Evolutionary conservation across 106 monocot genomes (phyloP), one percentile per base, ranked within the genome.

Genomic region (Posidonia australis): DNA sequence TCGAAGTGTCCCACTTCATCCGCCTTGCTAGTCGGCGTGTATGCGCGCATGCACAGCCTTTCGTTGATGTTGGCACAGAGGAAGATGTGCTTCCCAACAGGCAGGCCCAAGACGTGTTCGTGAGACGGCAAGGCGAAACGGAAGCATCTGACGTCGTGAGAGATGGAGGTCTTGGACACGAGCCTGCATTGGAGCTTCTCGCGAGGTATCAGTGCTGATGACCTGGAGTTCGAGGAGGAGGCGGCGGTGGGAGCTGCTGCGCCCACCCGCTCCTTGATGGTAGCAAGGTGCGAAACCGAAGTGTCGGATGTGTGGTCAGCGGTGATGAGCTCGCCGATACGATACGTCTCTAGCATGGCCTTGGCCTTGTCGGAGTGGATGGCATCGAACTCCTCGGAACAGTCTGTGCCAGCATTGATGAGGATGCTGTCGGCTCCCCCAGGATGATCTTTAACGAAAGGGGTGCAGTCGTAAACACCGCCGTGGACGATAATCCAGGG

Each of bases 311-410:
- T 30, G 70, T 75, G 69, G 23, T 69, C 80, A 5, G 76, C 66
- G 57, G 74, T 46, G 56, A 78, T 56, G 63, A 98, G 82, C 72
- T 83, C 84, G 0, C 96, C 96, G 9, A 98, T 79, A 56, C 84
- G 74, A 66, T 98, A 98, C 31, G 75, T 83, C 46, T 87, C 90
- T 46, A 98, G 78, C 74, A 91, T 72, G 13, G 66, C 44, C 67
- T 87, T 90, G 46, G 96, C 96, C 70, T 85, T 87, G 48, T 98
- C 90, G 16, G 96, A 98, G 73, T 98, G 96, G 51, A 98, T 91
- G 41, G 90, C 90, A 46, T 90, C 87, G 72, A 98, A 98, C 57
- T 98, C 96, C 41, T 98, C 96, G 29, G 96, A 81, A 76, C 90
- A 90, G 54, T 98, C 96, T 4, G 77, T 67, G 59, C 96, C 96